phyloP scores from a whole-genome alignment of 139 green algal species.

The Closterium sp. region DNA sequence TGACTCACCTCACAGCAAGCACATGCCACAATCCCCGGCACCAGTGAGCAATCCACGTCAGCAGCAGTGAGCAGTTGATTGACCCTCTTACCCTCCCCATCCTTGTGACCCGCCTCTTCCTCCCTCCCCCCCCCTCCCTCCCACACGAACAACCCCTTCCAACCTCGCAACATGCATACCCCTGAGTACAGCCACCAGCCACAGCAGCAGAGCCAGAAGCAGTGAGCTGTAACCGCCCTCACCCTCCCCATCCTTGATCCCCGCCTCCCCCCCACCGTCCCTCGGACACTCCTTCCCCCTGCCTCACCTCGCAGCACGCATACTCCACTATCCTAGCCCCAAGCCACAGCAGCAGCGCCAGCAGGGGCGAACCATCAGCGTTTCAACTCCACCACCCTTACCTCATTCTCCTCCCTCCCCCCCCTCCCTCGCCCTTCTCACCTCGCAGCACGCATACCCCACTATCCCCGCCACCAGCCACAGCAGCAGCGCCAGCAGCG shows the following conservation, averaged over 20 bases:
- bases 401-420: too few species aligned
- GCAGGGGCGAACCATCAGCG: neutral
- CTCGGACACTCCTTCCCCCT: too few species aligned
- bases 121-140: too few species aligned
- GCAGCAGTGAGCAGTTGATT: neutral
- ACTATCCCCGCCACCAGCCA: conserved; percentile 33
- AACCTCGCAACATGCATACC: too few species aligned
- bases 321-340: conserved; percentile 5
- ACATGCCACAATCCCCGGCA: conserved; percentile 15
- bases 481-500: conserved; percentile 6
- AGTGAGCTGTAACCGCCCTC: too few species aligned
- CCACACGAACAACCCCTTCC: too few species aligned
- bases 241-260: too few species aligned
- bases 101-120: neutral
- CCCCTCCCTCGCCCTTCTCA: neutral
- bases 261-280: neutral
- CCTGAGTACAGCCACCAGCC: too few species aligned
- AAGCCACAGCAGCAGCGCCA: conserved; percentile 26
- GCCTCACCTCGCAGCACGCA: neutral
- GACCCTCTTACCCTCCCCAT: neutral
- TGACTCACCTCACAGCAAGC: neutral
- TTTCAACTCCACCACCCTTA: too few species aligned
- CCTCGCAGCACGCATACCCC: conserved; percentile 6
- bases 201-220: too few species aligned
- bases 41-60: neutral